Evolutionary conservation across 257 asterid species (phyloP), one percentile per base, ranked within the genome.

Genomic region (Buddleja alternifolia): DNA sequence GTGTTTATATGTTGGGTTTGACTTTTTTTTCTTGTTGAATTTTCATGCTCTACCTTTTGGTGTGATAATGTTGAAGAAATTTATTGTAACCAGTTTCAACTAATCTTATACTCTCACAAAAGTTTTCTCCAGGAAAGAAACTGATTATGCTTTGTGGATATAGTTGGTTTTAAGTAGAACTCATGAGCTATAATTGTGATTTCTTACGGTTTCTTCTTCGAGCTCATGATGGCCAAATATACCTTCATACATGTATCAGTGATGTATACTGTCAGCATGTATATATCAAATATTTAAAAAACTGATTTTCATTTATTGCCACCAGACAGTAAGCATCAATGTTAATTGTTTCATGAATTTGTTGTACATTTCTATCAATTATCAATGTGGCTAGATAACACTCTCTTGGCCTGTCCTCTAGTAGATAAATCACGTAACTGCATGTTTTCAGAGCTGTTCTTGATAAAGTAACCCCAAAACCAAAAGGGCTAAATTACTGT

Each of bases 221-320:
- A 24, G n/a, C 56, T 47, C 32, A 8, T 60, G 60, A 50, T 12
- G 17, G 46, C 46, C 41, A 5, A 44, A 46, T 63, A n/a, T 24
- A 15, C 8, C 10, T 29, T 1, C 45, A 7, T 23, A 23, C 68
- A 8, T 44, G 19, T 55, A 44, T 69, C 45, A 37, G 59, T 40
- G 46, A 39, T 53, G 8, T 44, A 75, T 45, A 40, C 57, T 17
- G 34, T 24, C 24, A 12, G 9, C 44, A 32, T 51, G 40, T 45
- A 45, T 10, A 48, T 50, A 10, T 2, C 25, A 40, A 36, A 7
- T 20, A 51, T 42, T 37, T 6, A 21, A 42, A 15, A 29, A 61
- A 17, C 55, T 51, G 17, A 57, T 47, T 47, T 64, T 65, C 48
- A 53, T n/a, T n/a, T n/a, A n/a, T 58, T 70, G 50, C 73, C 41